phyloP scores from a whole-genome alignment of 495 filamentous ascomycete genomes.

The Symbiotaphrina buchneri region DNA sequence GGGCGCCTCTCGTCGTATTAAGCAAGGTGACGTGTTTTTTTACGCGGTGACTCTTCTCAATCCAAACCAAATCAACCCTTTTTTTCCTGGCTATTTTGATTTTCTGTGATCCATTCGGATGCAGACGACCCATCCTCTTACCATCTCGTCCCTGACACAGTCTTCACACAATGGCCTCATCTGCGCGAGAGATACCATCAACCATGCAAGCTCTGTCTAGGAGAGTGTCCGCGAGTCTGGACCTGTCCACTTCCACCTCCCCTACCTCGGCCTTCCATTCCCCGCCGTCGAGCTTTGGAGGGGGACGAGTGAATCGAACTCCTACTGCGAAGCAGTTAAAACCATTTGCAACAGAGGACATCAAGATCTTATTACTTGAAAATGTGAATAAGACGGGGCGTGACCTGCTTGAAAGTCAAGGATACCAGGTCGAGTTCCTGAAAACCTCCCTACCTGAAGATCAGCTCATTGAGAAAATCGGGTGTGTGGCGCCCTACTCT shows the following conservation, averaged over 20 bases:
- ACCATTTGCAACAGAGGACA: slow-evolving; percentile 83
- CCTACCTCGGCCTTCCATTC: slow-evolving; percentile 44
- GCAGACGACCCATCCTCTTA: no score
- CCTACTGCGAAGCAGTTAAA: slow-evolving; percentile 56
- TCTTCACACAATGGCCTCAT: slow-evolving; percentile 1
- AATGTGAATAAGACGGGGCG: slow-evolving; percentile 83
- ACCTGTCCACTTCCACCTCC: slow-evolving; percentile 36
- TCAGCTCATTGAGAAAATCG: slow-evolving; percentile 89
- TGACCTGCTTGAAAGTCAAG: slow-evolving; percentile 61
- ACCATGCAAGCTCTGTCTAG: slow-evolving; percentile 1
- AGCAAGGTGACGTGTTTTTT: no score
- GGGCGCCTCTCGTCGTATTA: no score
- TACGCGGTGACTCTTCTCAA: no score
- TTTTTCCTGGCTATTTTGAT: no score
- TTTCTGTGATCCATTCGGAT: no score
- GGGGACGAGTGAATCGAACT: slow-evolving; percentile 8
- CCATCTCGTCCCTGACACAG: no score
- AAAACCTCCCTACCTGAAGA: slow-evolving; percentile 82
- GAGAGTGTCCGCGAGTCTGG: slow-evolving; percentile 25
- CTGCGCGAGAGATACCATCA: not conserved
- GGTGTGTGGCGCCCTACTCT: slow-evolving; percentile 28
- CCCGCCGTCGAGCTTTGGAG: slow-evolving; percentile 21
- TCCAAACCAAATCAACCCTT: no score
- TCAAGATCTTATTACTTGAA: slow-evolving; percentile 90
- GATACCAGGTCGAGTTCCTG: slow-evolving; percentile 86